phyloP scores from a whole-genome alignment of 352 stramenopile species.

The Hyaloperonospora brassicae region DNA sequence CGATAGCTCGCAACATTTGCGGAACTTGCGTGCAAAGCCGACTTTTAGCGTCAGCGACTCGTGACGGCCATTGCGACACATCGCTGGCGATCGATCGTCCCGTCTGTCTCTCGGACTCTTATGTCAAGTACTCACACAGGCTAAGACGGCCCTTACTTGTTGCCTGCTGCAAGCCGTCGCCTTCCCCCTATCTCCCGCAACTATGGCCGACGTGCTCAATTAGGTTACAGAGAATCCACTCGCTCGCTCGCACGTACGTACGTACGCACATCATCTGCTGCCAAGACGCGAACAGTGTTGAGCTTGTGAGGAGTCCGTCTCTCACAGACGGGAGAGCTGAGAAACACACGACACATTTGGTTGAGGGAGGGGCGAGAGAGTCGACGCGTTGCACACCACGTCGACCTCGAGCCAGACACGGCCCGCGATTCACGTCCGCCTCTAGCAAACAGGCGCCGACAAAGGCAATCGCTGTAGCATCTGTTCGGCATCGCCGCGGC shows the following conservation, averaged over 20 bases:
- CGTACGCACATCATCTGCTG: no score
- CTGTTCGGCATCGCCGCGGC: slow-evolving; percentile 19
- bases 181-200: slow-evolving; percentile 2
- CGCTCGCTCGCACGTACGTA: slow-evolving; percentile 5
- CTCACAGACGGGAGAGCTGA: neutral
- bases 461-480: slow-evolving; percentile 14
- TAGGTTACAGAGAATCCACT: slow-evolving; percentile 9
- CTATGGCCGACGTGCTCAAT: neutral
- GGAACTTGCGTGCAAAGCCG: no score
- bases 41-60: no score
- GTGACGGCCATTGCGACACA: no score
- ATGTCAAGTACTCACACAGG: slow-evolving; percentile 13
- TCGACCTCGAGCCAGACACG: neutral
- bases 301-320: neutral
- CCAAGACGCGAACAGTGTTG: neutral
- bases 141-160: neutral
- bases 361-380: neutral
- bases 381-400: neutral
- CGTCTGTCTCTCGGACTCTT: neutral
- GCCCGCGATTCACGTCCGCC: neutral
- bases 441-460: slow-evolving; percentile 18
- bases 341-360: slow-evolving; percentile 1
- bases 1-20: no score
- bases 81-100: no score
- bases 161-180: no score